These are phyloP conservation scores for Alternaria brassicicola DNA, from an alignment of 2,329 filamentous ascomycete species.

Conservation along the genomic window DNA sequence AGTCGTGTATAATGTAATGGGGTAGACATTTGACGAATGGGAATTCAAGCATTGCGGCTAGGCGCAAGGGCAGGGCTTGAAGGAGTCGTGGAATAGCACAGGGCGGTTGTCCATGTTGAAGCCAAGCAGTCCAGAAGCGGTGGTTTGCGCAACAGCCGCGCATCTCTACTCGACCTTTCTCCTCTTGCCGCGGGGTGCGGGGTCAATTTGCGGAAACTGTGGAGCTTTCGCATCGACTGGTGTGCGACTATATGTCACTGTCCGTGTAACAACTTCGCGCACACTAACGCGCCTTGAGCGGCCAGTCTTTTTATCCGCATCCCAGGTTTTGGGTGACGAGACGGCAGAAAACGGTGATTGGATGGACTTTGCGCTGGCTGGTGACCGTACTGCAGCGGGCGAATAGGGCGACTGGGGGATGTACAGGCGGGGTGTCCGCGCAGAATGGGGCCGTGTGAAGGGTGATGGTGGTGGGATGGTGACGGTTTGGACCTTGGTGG, in stretches of 20 bases:
- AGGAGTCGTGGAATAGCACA: conserved; percentile 27
- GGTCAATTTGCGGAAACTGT: conserved; percentile 71
- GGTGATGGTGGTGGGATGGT: conserved; percentile 66
- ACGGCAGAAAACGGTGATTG: conserved; percentile 76
- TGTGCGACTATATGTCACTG: conserved; percentile 80
- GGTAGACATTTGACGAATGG: conserved; percentile 10
- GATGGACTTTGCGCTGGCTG: conserved; percentile 62
- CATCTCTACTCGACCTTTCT: conserved; percentile 67
- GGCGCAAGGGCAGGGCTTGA: conserved; percentile 29
- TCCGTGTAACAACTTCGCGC: conserved; percentile 90
- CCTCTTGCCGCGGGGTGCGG: conserved; percentile 90
- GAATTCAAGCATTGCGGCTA: conserved; percentile 24
- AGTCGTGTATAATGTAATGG: conserved; percentile 10
- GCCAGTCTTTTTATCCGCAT: conserved; percentile 69
- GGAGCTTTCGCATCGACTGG: conserved; percentile 48
- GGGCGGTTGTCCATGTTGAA: conserved; percentile 31
- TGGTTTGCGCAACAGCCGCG: conserved; percentile 24
- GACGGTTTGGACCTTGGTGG: conserved; percentile 58
- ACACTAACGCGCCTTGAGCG: conserved; percentile 70
- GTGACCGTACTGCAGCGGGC: conserved; percentile 65
- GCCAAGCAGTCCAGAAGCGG: conserved; percentile 11
- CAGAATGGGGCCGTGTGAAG: conserved; percentile 68
- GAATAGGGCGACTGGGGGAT: conserved; percentile 80
- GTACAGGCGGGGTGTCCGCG: conserved; percentile 67
- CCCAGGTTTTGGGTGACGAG: conserved; percentile 78